Conservation (phyloP, 2,329 filamentous ascomycete genomes). For the Curvularia lunata region DNA sequence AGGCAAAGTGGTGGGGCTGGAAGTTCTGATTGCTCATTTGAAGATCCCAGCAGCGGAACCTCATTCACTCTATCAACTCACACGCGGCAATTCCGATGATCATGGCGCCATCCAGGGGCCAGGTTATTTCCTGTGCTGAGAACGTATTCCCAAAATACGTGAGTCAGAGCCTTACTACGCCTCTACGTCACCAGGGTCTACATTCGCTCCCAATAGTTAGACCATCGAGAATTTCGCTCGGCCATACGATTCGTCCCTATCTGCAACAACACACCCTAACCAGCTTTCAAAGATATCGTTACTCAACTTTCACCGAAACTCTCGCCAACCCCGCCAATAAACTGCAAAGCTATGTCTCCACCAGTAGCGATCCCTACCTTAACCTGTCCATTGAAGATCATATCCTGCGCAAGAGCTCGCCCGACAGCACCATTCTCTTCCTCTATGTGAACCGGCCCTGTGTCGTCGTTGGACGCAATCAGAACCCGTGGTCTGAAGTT, state of each 20-base stretch:
- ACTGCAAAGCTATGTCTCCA: conserved; percentile 56
- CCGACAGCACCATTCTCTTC: conserved; percentile 78
- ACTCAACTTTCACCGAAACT: conserved; percentile 39
- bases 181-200: not conserved
- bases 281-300: conserved; percentile 5
- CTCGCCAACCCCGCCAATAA: conserved; percentile 41
- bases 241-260: not conserved
- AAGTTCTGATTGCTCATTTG: conserved; percentile 9
- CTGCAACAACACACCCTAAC: not conserved
- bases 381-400: conserved; percentile 96
- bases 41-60: conserved; percentile 9
- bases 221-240: not conserved
- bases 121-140: not conserved
- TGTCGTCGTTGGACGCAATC: conserved; percentile 91
- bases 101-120: conserved; percentile 31
- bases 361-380: conserved; percentile 74
- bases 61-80: conserved; percentile 10
- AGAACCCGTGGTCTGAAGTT: conserved; percentile 96
- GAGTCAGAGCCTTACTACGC: not conserved
- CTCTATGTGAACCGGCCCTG: conserved; percentile 88
- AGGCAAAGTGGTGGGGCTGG: conserved; percentile 12
- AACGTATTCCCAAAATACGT: not conserved
- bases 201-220: conserved; percentile 2
- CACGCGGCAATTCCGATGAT: conserved; percentile 8
- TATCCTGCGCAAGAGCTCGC: conserved; percentile 75